phyloP scores from a whole-genome alignment of 1,284 basidiomycete species.

The Grifola frondosa region DNA sequence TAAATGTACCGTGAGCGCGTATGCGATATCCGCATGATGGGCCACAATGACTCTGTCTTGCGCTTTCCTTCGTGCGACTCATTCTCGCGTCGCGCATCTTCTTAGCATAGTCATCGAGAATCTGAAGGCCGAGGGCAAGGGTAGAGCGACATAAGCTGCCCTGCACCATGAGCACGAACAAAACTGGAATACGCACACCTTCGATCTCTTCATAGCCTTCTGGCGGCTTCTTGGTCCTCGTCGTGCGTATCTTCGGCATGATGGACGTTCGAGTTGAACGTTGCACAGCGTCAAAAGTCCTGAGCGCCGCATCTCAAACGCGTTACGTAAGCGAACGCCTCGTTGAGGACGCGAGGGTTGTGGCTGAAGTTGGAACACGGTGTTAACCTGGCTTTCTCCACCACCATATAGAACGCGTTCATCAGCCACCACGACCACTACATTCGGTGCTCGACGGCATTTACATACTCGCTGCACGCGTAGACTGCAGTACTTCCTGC shows the following conservation, averaged over 20 bases:
- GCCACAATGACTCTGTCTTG: constrained; percentile 97
- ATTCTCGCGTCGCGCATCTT: constrained; percentile 99
- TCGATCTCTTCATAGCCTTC: constrained; percentile 98
- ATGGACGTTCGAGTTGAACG: constrained; percentile 17
- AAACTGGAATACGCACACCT: constrained; percentile 42
- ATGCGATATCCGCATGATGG: constrained; percentile 97
- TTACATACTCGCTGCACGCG: too few species aligned
- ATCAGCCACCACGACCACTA: too few species aligned
- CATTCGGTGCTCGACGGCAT: too few species aligned
- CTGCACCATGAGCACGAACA: not conserved
- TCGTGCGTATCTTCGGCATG: constrained; percentile 97
- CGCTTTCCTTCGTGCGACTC: constrained; percentile 98
- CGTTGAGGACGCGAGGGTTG: constrained; percentile 20
- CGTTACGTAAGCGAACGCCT: constrained; percentile 18
- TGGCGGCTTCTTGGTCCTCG: constrained; percentile 92
- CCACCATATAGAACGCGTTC: too few species aligned
- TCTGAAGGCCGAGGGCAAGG: constrained; percentile 41
- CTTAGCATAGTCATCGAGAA: constrained; percentile 92
- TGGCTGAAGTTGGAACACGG: too few species aligned
- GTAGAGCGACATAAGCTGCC: constrained; percentile 1
- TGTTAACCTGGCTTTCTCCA: too few species aligned
- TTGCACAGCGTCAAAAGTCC: too few species aligned
- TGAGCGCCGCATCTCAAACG: too few species aligned
- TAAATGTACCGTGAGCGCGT: constrained; percentile 96
- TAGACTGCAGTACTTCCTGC: too few species aligned